A percentile compares a stretch with the other conserved stretches of the same genome.
Evolutionary conservation across 768 basidiomycete species (phyloP).

Genomic region (Tylopilus sp.): DNA sequence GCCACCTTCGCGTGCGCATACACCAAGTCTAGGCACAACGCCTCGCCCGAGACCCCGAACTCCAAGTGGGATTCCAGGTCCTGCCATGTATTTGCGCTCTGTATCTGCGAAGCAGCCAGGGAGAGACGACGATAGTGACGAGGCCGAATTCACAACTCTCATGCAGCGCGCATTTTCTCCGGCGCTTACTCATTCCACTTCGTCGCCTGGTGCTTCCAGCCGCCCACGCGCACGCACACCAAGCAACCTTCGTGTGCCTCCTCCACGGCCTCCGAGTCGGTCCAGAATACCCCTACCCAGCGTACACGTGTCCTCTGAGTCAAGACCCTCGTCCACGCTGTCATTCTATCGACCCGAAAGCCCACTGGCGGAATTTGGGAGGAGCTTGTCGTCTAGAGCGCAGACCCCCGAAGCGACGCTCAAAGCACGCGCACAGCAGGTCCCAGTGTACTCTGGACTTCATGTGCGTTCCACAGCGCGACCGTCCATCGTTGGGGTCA

Average conservation of each 20-base stretch:
- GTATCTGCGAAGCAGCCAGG: conserved; percentile 47
- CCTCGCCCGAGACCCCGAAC: conserved; percentile 76
- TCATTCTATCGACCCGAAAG: conserved; percentile 62
- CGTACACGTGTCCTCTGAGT: conserved; percentile 64
- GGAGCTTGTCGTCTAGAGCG: conserved; percentile 41
- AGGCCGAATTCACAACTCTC: conserved; percentile 39
- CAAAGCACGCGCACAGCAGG: conserved; percentile 56
- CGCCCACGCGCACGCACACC: conserved; percentile 38
- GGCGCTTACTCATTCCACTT: conserved; percentile 48
- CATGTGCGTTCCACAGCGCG: conserved; percentile 38
- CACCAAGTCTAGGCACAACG: conserved; percentile 43
- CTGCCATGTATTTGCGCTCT: conserved; percentile 47
- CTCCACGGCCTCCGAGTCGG: conserved; percentile 73
- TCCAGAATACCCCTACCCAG: conserved; percentile 82
- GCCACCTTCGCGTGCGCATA: conserved; percentile 58
- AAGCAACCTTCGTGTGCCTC: conserved; percentile 42
- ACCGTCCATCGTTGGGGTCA: conserved; percentile 37
- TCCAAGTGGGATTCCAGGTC: conserved; percentile 75
- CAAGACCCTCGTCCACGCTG: conserved; percentile 68
- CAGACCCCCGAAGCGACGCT: conserved; percentile 69
- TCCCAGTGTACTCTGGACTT: conserved; percentile 49
- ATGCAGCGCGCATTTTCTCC: conserved; percentile 63
- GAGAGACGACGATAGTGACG: conserved; percentile 43
- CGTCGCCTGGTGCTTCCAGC: conserved; percentile 35
- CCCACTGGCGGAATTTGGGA: conserved; percentile 38